Evolutionary conservation across 257 asterid genomes (phyloP), one percentile per base, ranked within the genome.

Genomic region (Cruciata laevipes): DNA sequence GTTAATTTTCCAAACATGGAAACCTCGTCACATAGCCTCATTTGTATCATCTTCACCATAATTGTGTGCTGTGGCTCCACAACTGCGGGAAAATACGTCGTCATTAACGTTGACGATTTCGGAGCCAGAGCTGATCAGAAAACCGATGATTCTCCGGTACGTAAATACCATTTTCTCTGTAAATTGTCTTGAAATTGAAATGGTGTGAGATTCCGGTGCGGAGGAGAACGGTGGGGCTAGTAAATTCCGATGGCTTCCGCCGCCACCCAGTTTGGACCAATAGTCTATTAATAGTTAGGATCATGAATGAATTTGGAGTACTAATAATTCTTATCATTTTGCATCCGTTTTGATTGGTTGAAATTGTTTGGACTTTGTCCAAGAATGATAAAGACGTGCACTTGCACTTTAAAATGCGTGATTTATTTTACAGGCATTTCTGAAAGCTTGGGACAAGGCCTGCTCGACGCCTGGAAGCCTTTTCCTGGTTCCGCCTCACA

Each of bases 61-160:
- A 11, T 20, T 7, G 61, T 20, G 23, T 56, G 11, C 27, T n/a
- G 30, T 53, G 60, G 60, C 7, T 53, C 60, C 24, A 53, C 63
- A 58, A 14, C 35, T 4, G 33, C 62, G 32, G 63, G 20, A 58
- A 27, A 30, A 56, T 61, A 49, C 67, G 79, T 78, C 8, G 78
- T 78, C 8, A 21, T 76, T 33, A 81, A 90, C 74, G 81, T 88
- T 20, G 88, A 88, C 35, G 70, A 56, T 69, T 93, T 85, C 71
- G 99, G 99, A 77, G 97, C 99, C 69, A 85, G 70, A 76, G 89
- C 85, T 7, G 90, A 90, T 35, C 25, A 25, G 64, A 87, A 82
- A 25, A 66, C 84, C 25, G 94, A 93, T 77, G 90, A 88, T 79
- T 78, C 82, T 25, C 66, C 78, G 96, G 98, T 86, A 74, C 30